phyloP scores from a whole-genome alignment of 2,329 filamentous ascomycete species.

The Fusarium keratoplasticum region DNA sequence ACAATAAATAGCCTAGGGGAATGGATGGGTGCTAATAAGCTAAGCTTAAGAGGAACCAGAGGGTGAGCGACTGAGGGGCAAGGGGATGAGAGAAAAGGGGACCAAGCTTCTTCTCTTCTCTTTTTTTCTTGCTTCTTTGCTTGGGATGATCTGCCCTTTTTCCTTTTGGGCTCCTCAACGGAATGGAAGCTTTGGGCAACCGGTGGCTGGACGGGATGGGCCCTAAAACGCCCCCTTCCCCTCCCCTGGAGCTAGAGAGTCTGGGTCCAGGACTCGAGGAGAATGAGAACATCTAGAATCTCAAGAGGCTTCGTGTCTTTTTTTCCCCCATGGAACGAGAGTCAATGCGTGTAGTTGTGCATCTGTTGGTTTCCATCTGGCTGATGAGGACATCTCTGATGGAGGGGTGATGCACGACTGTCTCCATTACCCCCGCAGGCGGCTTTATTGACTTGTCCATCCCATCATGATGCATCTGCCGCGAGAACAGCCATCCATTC shows the following conservation, averaged over 20 bases:
- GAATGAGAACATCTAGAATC: not conserved
- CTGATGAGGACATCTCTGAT: not conserved
- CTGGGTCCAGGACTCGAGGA: conserved; percentile 8
- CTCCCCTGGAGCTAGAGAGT: conserved; percentile 29
- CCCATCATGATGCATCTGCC: not conserved
- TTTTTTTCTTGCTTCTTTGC: not conserved
- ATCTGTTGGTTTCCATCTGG: not conserved
- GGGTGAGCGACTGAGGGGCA: conserved; percentile 19
- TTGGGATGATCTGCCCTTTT: not conserved
- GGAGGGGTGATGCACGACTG: not conserved
- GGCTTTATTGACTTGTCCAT: not conserved
- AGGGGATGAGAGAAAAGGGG: conserved; percentile 5
- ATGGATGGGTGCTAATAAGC: conserved; percentile 29
- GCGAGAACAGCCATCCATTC: not conserved
- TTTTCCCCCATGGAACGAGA: conserved; percentile 15
- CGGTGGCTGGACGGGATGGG: conserved; percentile 18
- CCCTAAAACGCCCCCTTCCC: conserved; percentile 4
- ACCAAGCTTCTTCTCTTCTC: not conserved
- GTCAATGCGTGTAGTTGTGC: not conserved
- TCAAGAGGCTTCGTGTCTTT: conserved; percentile 13
- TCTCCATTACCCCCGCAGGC: not conserved
- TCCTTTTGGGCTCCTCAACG: conserved; percentile 22
- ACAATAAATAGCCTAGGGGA: conserved; percentile 8
- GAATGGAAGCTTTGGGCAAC: conserved; percentile 32
- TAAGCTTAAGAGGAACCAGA: conserved; percentile 28